Evolutionary conservation across 148 eudicot species (phyloP).

Genomic region (Camellia japonica): DNA sequence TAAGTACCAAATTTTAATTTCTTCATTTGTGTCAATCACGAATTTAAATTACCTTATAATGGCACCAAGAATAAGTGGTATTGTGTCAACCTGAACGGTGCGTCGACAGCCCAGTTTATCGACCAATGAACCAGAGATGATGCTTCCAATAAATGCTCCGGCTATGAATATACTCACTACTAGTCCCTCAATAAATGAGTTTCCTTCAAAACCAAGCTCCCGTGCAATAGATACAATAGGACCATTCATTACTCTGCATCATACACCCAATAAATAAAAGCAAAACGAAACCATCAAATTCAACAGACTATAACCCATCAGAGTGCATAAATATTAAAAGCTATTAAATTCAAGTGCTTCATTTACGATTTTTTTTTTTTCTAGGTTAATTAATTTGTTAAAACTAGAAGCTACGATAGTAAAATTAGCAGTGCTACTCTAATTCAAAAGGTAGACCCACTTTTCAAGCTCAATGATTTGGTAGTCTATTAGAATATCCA

Average conservation of each 20-base stretch:
- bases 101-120: conserved; percentile 73
- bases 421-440: too few species aligned
- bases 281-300: not conserved
- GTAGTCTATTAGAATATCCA: too few species aligned
- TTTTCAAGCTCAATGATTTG: too few species aligned
- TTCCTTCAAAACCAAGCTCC: conserved; percentile 86
- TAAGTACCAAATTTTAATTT: not conserved
- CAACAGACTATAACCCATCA: not conserved
- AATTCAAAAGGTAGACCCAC: too few species aligned
- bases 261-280: conserved; percentile 2
- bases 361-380: not conserved
- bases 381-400: too few species aligned
- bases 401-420: too few species aligned
- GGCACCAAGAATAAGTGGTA: conserved; percentile 75
- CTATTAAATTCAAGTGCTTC: not conserved
- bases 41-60: conserved; percentile 51
- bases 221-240: conserved; percentile 66
- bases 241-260: conserved; percentile 78
- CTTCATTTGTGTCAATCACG: not conserved
- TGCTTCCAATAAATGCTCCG: conserved; percentile 75
- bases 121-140: conserved; percentile 48
- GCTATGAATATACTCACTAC: conserved; percentile 83
- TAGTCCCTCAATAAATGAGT: conserved; percentile 69
- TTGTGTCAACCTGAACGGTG: conserved; percentile 65
- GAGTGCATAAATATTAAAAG: too few species aligned